These are phyloP conservation scores for Sparassis latifolia DNA, from an alignment of 1,284 basidiomycete species.

Conservation along the genomic window DNA sequence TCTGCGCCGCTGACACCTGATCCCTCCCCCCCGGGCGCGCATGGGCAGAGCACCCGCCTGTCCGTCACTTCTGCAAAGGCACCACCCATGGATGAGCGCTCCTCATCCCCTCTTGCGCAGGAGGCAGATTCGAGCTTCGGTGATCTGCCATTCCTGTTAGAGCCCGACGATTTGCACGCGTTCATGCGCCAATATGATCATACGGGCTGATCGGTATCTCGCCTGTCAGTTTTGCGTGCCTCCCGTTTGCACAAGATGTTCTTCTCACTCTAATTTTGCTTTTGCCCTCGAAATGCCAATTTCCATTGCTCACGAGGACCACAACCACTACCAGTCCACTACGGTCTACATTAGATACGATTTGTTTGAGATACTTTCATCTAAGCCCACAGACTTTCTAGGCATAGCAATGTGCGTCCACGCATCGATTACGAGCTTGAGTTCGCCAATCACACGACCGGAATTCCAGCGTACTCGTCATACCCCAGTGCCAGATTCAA, in stretches of 20 bases:
- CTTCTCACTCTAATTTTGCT: conserved; percentile 3
- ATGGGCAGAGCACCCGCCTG: background rate
- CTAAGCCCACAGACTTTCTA: background rate
- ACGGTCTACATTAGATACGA: background rate
- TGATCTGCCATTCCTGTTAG: background rate
- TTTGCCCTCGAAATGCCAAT: background rate
- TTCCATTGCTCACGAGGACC: too few species aligned
- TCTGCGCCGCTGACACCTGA: background rate
- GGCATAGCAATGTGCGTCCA: background rate
- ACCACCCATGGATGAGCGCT: background rate
- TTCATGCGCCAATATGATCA: conserved; percentile 2
- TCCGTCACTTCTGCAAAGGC: background rate
- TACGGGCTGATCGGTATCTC: too few species aligned
- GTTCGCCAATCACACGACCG: conserved; percentile 19
- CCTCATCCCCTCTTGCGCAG: background rate
- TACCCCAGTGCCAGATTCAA: conserved; percentile 92
- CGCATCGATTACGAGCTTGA: background rate
- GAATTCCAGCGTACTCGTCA: conserved; percentile 87
- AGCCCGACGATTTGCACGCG: background rate
- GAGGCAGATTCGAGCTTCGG: conserved; percentile 7
- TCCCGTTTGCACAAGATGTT: too few species aligned
- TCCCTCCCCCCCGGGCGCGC: background rate
- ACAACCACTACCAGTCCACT: too few species aligned
- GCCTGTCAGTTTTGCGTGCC: too few species aligned
- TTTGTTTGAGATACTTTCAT: background rate